A percentile compares a stretch with the other conserved stretches of the same genome.
Evolutionary conservation across 805 yeast genomes (phyloP).

Genomic region (Saturnispora serradocipensis): DNA sequence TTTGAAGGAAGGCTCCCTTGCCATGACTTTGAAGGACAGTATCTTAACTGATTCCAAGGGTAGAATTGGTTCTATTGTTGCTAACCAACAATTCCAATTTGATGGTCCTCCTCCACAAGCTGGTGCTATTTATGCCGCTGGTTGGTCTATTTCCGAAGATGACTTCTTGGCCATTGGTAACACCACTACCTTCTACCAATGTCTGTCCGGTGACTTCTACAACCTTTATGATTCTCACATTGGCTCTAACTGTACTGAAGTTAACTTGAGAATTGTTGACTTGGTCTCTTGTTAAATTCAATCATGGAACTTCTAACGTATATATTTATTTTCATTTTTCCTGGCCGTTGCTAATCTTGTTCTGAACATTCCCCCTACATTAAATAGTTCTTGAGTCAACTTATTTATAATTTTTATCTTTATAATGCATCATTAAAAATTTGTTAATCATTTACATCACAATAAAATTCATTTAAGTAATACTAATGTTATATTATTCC

Average conservation of each 20-base stretch:
- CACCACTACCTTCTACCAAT: conserved; percentile 41
- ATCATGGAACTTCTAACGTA: not conserved
- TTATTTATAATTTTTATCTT: not conserved
- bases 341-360: not conserved
- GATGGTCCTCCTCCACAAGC: conserved; percentile 62
- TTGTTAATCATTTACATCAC: not conserved
- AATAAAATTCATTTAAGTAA: not conserved
- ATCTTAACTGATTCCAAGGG: conserved; percentile 39
- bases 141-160: conserved; percentile 39
- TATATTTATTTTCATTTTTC: not conserved
- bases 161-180: conserved; percentile 43
- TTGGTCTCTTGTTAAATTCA: conserved; percentile 33
- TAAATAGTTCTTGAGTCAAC: not conserved
- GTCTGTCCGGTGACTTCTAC: conserved; percentile 49
- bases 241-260: conserved; percentile 38
- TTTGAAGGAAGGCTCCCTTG: conserved; percentile 29
- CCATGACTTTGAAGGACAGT: conserved; percentile 34
- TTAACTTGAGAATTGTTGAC: conserved; percentile 36
- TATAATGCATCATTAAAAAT: not conserved
- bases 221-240: conserved; percentile 44
- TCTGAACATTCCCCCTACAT: not conserved
- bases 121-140: conserved; percentile 44
- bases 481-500: not conserved
- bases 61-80: conserved; percentile 52
- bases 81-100: conserved; percentile 57